Evolutionary conservation across 371 early-diverging fungal genomes (phyloP).

Genomic region (Mucor mucedo): DNA sequence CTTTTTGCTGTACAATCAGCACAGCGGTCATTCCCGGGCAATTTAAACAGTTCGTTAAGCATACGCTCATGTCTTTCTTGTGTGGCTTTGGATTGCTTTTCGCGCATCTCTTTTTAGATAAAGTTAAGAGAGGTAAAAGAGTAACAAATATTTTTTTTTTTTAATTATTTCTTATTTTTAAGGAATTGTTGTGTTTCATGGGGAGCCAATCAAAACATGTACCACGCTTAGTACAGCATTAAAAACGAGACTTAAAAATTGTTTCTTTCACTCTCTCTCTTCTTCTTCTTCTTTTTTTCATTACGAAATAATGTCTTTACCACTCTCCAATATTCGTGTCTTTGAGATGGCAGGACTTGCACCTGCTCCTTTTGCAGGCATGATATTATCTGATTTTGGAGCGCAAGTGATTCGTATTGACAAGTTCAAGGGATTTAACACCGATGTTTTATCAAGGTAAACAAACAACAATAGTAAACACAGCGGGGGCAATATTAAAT

Average conservation of each 20-base stretch:
- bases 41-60: constrained; percentile 69
- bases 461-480: neutral
- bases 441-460: constrained; percentile 63
- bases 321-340: constrained; percentile 63
- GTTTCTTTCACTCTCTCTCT: neutral
- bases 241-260: neutral
- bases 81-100: constrained; percentile 46
- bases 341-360: constrained; percentile 81
- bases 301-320: constrained; percentile 20
- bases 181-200: no score
- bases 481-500: no score
- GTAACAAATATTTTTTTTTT: neutral
- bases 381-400: constrained; percentile 78
- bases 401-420: constrained; percentile 79
- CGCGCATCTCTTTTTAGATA: constrained; percentile 25
- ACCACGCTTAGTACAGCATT: neutral
- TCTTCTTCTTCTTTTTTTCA: constrained; percentile 10
- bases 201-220: no score
- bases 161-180: no score
- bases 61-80: constrained; percentile 61
- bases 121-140: neutral
- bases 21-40: constrained; percentile 78
- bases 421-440: constrained; percentile 39
- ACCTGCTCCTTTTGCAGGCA: constrained; percentile 74
- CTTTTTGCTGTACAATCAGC: constrained; percentile 82